Conservation (phyloP, 106 monocot genomes). For the Agapanthus africanus region DNA sequence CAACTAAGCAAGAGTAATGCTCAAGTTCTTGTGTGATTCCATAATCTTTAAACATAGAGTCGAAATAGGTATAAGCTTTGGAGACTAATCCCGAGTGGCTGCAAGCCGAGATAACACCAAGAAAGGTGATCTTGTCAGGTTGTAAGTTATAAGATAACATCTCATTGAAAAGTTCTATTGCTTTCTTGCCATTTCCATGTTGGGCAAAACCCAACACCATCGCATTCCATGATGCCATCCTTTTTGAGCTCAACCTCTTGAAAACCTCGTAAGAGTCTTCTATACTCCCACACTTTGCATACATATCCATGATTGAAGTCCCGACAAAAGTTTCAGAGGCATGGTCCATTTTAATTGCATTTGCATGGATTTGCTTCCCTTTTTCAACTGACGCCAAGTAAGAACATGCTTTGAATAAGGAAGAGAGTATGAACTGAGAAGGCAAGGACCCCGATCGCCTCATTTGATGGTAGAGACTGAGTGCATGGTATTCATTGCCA, state of each 20-base stretch:
- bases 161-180: constrained; percentile 35
- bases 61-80: constrained; percentile 48
- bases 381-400: constrained; percentile 46
- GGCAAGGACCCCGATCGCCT: constrained; percentile 28
- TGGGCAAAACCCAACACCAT: constrained; percentile 66
- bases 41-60: constrained; percentile 46
- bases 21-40: constrained; percentile 51
- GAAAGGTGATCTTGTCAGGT: constrained; percentile 69
- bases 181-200: constrained; percentile 49
- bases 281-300: constrained; percentile 70
- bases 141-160: constrained; percentile 29
- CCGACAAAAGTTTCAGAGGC: constrained; percentile 44
- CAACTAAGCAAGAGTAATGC: constrained; percentile 72
- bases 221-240: constrained; percentile 59
- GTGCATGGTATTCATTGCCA: constrained; percentile 40
- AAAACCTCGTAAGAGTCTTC: constrained; percentile 53
- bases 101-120: constrained; percentile 68
- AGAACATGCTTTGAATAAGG: constrained; percentile 61
- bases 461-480: constrained; percentile 47
- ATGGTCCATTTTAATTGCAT: constrained; percentile 41
- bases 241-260: constrained; percentile 30
- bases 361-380: constrained; percentile 61
- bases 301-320: constrained; percentile 71
- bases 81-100: constrained; percentile 69
- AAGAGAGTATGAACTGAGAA: constrained; percentile 51